Conservation (phyloP, 192 early-diverging fungal species). For the Coemansia asiatica region DNA sequence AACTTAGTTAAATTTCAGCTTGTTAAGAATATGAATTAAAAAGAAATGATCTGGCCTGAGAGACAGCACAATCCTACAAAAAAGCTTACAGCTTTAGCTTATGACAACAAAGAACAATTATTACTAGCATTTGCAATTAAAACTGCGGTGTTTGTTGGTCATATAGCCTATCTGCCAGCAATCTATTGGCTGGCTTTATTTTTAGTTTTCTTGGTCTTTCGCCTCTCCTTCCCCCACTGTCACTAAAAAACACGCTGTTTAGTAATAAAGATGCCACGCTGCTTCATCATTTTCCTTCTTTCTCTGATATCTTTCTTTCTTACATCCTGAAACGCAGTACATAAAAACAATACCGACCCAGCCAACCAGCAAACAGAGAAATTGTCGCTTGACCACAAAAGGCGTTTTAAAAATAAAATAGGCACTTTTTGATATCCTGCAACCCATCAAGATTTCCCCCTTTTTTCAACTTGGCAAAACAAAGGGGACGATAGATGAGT, state of each 20-base stretch:
- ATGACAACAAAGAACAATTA: neutral
- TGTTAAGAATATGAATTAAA: neutral
- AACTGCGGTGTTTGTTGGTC: neutral
- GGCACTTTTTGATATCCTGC: neutral
- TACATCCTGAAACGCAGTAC: neutral
- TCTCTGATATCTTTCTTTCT: no score
- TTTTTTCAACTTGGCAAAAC: neutral
- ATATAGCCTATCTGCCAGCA: neutral
- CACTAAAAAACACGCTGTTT: neutral
- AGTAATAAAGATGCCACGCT: neutral
- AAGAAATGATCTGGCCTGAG: neutral
- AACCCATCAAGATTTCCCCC: neutral
- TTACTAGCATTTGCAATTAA: neutral
- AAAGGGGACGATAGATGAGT: no score
- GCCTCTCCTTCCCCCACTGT: neutral
- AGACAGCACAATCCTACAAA: neutral
- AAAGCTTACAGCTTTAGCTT: neutral
- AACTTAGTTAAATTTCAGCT: no score
- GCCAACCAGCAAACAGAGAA: slow-evolving; percentile 1
- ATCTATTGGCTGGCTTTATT: neutral
- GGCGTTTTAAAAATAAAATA: neutral
- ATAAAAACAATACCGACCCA: neutral
- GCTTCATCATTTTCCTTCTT: neutral
- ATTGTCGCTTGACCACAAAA: neutral
- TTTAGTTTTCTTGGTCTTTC: no score